Evolutionary conservation across 257 asterid species (phyloP), one percentile per base, ranked within the genome.

Genomic region (Ocimum tenuiflorum): DNA sequence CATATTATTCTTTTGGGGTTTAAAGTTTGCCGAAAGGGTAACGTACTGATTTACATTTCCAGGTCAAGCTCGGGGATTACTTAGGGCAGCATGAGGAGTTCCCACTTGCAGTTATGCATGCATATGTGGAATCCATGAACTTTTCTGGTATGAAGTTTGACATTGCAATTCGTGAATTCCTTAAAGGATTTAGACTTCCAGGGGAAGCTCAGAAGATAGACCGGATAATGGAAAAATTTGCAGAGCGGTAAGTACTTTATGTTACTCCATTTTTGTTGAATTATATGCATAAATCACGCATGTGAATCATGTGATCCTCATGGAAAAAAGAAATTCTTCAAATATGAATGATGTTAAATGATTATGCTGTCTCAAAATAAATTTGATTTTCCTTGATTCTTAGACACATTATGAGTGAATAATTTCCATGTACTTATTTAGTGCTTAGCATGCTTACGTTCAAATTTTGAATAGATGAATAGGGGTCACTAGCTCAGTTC

Each of bases 201-300:
- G 97, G 97, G 67, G 99, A 94, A 85, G 99, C 97, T 76, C 99
- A 94, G 87, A 94, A 90, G 86, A 91, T 94, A 77, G 99, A 94
- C 73, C 96, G 97, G 70, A 90, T 94, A 52, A 94, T 94, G 97
- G 99, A 94, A 78, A 94, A 94, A 75, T 90, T 94, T 73, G 99
- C 99, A 33, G 99, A 90, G 82, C 92, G 99, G 99, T 90, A 77
- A 56, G 85, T 71, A 59, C 66, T 71, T 76, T 74, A 19, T 67
- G 22, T 73, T 62, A 35, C 68, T 67, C 38, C 51, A 65, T 58
- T 50, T 69, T 23, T n/a, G 53, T 9, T 61, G 67, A 35, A 55
- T 65, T 27, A 19, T 60, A 48, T 60, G 43, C 49, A 19, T 24
- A 39, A 27, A 13, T 22, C 13, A 27, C 56, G n/a, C n/a, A n/a